These are phyloP conservation scores for Crepidotus variabilis DNA, from an alignment of 768 basidiomycete genomes.

Conservation along the genomic window DNA sequence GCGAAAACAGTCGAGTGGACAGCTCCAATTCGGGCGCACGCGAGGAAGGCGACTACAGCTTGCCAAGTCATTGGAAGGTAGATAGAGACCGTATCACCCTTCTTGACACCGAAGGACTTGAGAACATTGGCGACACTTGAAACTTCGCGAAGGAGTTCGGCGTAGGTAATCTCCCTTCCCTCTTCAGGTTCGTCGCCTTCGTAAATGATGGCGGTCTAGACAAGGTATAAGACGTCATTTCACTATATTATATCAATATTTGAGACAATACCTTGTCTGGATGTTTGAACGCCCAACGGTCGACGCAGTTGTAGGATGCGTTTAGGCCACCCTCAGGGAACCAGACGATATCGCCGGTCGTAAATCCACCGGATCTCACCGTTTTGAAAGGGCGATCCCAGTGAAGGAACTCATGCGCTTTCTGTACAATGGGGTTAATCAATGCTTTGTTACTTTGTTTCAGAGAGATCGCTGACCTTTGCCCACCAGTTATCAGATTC, in stretches of 20 bases:
- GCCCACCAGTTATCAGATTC: conserved; percentile 88
- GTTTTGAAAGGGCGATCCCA: conserved; percentile 91
- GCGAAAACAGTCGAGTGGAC: conserved; percentile 98
- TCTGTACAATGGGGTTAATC: conserved; percentile 28
- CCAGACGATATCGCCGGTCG: conserved; percentile 87
- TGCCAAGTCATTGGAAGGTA: conserved; percentile 97
- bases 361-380: conserved; percentile 79
- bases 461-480: conserved; percentile 42
- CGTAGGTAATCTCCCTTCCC: conserved; percentile 73
- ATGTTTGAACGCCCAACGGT: conserved; percentile 90
- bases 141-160: conserved; percentile 87
- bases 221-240: neutral
- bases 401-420: conserved; percentile 71
- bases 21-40: conserved; percentile 95
- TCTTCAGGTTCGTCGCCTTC: conserved; percentile 94
- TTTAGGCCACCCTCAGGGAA: conserved; percentile 94
- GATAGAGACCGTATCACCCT: conserved; percentile 91
- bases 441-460: neutral
- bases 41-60: conserved; percentile 93
- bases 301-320: conserved; percentile 96
- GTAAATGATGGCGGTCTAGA: conserved; percentile 91
- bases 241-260: neutral
- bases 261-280: conserved; percentile 64
- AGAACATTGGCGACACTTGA: conserved; percentile 89
- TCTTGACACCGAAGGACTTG: conserved; percentile 84